Evolutionary conservation across 2,329 filamentous ascomycete genomes (phyloP).

Genomic region (Clathrospora elynae): DNA sequence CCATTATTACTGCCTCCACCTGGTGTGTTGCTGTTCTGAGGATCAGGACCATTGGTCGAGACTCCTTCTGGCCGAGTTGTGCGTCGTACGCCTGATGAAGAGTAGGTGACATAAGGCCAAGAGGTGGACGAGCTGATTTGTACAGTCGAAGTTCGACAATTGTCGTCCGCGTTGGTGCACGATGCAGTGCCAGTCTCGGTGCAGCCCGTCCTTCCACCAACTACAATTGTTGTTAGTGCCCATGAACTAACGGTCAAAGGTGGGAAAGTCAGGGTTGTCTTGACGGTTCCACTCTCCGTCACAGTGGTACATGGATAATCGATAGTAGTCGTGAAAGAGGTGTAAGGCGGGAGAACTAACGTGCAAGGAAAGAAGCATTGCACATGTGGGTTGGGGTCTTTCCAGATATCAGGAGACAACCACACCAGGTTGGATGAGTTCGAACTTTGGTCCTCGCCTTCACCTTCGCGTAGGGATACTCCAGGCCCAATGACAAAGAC

Average conservation of each 20-base stretch:
- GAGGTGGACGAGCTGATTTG: slow-evolving; percentile 3
- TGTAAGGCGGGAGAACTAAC: slow-evolving; percentile 11
- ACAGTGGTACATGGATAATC: slow-evolving; percentile 12
- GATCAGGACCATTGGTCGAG: background rate
- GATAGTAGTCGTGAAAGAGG: slow-evolving; percentile 7
- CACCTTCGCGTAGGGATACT: slow-evolving; percentile 2
- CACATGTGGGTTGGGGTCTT: slow-evolving; percentile 7
- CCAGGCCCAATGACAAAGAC: slow-evolving; percentile 44
- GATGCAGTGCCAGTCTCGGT: background rate
- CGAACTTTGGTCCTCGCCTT: slow-evolving; percentile 11
- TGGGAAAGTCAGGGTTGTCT: slow-evolving; percentile 13
- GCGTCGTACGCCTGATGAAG: background rate
- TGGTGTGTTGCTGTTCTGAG: background rate
- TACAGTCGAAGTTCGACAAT: slow-evolving; percentile 2
- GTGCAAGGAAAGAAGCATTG: slow-evolving; percentile 12
- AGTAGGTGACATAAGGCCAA: slow-evolving; percentile 6
- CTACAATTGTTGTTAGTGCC: slow-evolving; percentile 6
- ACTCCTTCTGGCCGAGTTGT: background rate
- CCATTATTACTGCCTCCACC: no score
- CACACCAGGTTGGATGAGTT: slow-evolving; percentile 10
- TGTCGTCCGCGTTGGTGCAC: slow-evolving; percentile 1
- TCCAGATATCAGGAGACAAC: slow-evolving; percentile 12
- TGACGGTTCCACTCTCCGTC: slow-evolving; percentile 6
- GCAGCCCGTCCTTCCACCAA: background rate
- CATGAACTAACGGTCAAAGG: slow-evolving; percentile 13